Evolutionary conservation across 1,284 basidiomycete genomes (phyloP).

Genomic region (Phaffia rhodozyma): DNA sequence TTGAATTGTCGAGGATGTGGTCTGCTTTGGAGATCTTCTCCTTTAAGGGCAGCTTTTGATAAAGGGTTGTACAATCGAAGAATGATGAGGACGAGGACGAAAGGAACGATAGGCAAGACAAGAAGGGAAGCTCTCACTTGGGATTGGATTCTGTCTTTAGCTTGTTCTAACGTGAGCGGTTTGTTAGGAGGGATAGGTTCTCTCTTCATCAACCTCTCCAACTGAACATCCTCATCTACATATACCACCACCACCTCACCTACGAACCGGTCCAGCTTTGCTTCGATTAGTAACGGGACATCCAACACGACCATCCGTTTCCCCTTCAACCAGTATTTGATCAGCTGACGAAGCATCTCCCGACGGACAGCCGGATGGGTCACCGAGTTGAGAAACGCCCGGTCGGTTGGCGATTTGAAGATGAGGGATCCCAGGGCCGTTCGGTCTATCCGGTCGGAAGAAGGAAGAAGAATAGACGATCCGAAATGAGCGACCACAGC

Average conservation of each 20-base stretch:
- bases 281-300: slow-evolving; percentile 87
- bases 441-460: slow-evolving; percentile 47
- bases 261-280: slow-evolving; percentile 73
- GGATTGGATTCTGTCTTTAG: slow-evolving; percentile 58
- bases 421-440: slow-evolving; percentile 73
- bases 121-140: not conserved
- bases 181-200: slow-evolving; percentile 43
- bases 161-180: slow-evolving; percentile 43
- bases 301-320: slow-evolving; percentile 72
- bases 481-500: slow-evolving; percentile 43
- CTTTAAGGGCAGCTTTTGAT: slow-evolving; percentile 57
- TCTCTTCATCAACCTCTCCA: not conserved
- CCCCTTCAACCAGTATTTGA: slow-evolving; percentile 64
- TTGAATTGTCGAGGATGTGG: slow-evolving; percentile 78
- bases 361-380: slow-evolving; percentile 78
- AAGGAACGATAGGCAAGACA: not conserved
- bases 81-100: not conserved
- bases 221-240: slow-evolving; percentile 27
- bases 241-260: slow-evolving; percentile 78
- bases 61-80: not conserved
- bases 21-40: slow-evolving; percentile 76
- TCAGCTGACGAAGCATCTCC: slow-evolving; percentile 58
- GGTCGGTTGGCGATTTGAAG: slow-evolving; percentile 62
- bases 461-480: slow-evolving; percentile 6
- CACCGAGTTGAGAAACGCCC: slow-evolving; percentile 67